phyloP scores from a whole-genome alignment of 306 rosid species.

The Malus domestica region ASM211411v1 NC_041798.1:8728501-8729000 shows the following conservation, averaged over 20 bases:
- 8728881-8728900: background rate
- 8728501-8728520: conserved; percentile 36
- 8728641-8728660: conserved; percentile 26
- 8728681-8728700: conserved; percentile 30
- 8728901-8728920: background rate
- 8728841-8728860: background rate
- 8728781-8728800: background rate
- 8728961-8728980: too few relatives aligned
- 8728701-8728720: conserved; percentile 49
- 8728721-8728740: conserved; percentile 49
- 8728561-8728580: conserved; percentile 56
- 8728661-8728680: conserved; percentile 36
- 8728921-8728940: background rate
- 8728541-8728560: conserved; percentile 49
- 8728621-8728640: conserved; percentile 28
- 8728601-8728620: conserved; percentile 28
- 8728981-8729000: accelerated
- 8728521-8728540: conserved; percentile 23
- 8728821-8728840: background rate
- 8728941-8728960: background rate
- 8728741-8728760: conserved; percentile 64
- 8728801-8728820: background rate
- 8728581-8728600: conserved; percentile 40
- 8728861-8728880: too few relatives aligned
- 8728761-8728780: conserved; percentile 27